Percentiles rank a stretch among this genome's conserved stretches.
Conservation (phyloP, 2,329 filamentous ascomycete genomes). For the Pestalotiopsis sp. region DNA sequence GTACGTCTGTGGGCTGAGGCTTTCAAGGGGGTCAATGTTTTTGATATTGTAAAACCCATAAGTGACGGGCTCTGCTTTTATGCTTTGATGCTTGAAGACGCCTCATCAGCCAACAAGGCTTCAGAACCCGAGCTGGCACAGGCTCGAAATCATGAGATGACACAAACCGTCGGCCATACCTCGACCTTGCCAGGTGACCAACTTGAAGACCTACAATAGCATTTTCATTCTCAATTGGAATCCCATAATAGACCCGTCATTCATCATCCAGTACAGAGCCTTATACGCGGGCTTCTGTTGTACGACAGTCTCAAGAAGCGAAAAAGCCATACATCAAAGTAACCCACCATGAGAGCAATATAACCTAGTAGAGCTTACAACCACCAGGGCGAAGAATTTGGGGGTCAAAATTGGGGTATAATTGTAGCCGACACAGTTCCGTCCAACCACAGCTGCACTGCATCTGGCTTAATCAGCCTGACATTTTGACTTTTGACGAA, state of each 20-base stretch:
- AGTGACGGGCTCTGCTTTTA: too few species aligned
- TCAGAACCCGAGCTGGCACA: background rate
- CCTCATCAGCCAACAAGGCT: background rate
- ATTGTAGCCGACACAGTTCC: background rate
- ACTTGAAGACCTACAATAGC: too few species aligned
- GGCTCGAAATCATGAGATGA: too few species aligned
- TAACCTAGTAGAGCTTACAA: background rate
- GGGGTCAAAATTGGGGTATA: background rate
- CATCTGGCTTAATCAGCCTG: background rate
- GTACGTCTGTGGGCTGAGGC: too few species aligned
- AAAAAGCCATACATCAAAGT: background rate
- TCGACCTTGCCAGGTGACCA: too few species aligned
- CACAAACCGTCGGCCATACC: too few species aligned
- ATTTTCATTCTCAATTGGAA: too few species aligned
- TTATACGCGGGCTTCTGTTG: background rate
- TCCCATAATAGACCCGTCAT: too few species aligned
- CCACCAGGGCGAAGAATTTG: background rate
- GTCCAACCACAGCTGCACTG: background rate
- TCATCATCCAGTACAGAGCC: background rate
- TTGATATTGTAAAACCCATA: too few species aligned
- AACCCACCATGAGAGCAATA: background rate
- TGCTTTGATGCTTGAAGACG: too few species aligned
- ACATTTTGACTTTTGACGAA: background rate
- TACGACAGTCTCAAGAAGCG: background rate
- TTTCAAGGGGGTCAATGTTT: too few species aligned